Evolutionary conservation across 2,329 filamentous ascomycete genomes (phyloP).

Genomic region (Microsporum canis): DNA sequence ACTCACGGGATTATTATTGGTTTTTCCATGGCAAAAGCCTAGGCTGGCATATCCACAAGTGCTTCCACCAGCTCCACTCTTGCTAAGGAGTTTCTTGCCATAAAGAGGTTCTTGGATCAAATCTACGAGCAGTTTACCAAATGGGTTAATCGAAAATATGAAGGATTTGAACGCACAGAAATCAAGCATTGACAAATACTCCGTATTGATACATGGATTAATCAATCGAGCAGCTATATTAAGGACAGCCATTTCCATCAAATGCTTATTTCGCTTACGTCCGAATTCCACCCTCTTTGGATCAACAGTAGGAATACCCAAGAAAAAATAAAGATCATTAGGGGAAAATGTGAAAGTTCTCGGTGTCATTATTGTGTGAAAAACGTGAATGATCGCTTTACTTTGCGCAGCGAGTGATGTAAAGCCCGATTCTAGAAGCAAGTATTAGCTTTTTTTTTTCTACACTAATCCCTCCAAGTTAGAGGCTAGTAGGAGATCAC

Average conservation of each 20-base stretch:
- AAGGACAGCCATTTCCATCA: background rate
- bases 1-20: background rate
- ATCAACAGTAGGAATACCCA: background rate
- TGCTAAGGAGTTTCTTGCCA: too few relatives aligned
- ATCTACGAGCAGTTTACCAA: too few relatives aligned
- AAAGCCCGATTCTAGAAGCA: conserved; percentile 28
- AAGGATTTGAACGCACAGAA: too few relatives aligned
- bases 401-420: conserved; percentile 24
- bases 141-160: too few relatives aligned
- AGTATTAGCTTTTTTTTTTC: background rate
- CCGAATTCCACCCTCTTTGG: background rate
- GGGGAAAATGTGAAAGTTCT: background rate
- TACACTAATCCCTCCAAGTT: background rate
- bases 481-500: conserved; percentile 13
- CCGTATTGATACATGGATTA: background rate
- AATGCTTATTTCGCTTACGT: background rate
- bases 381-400: background rate
- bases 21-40: background rate
- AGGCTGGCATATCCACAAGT: too few relatives aligned
- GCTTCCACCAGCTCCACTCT: too few relatives aligned
- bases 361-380: background rate
- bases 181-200: background rate
- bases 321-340: background rate
- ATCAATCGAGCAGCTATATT: background rate
- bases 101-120: too few relatives aligned